A percentile compares a stretch with the other conserved stretches of the same genome.
phyloP scores from a whole-genome alignment of 1,284 basidiomycete genomes.

The Puccinia coronata region DNA sequence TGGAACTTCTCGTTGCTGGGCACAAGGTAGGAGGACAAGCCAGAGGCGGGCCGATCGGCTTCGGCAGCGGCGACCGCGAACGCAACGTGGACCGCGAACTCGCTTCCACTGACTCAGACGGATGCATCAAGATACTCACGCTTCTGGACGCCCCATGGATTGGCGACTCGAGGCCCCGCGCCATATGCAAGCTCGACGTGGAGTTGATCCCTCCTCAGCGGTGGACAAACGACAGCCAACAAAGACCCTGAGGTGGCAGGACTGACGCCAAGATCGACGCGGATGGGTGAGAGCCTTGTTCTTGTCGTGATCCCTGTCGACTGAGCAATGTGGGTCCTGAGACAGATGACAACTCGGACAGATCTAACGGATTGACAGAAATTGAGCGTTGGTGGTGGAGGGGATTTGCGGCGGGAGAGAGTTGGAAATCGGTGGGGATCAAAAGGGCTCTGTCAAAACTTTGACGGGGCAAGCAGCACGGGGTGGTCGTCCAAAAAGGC shows the following conservation, averaged over 20 bases:
- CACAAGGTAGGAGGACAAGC: slow-evolving; percentile 35
- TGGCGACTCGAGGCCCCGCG: slow-evolving; percentile 43
- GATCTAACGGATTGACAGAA: slow-evolving; percentile 28
- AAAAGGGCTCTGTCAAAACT: slow-evolving; percentile 30
- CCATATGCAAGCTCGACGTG: slow-evolving; percentile 51
- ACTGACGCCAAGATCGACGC: neutral
- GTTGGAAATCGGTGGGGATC: slow-evolving; percentile 34
- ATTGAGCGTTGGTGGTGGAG: slow-evolving; percentile 32
- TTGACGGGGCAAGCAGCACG: slow-evolving; percentile 26
- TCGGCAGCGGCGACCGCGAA: slow-evolving; percentile 77
- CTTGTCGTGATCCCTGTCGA: slow-evolving; percentile 27
- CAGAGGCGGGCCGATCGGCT: slow-evolving; percentile 63
- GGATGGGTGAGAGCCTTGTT: too few relatives aligned
- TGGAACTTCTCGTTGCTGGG: slow-evolving; percentile 51
- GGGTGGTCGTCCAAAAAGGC: slow-evolving; percentile 32
- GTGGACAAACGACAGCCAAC: slow-evolving; percentile 24
- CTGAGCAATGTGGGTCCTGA: slow-evolving; percentile 20
- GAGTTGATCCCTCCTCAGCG: slow-evolving; percentile 37
- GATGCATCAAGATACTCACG: slow-evolving; percentile 63
- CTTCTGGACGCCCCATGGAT: slow-evolving; percentile 50
- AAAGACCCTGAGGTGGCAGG: slow-evolving; percentile 3
- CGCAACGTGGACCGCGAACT: slow-evolving; percentile 94
- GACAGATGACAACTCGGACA: slow-evolving; percentile 24
- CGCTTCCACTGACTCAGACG: slow-evolving; percentile 67
- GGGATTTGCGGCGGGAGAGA: neutral